Evolutionary conservation across 495 filamentous ascomycete species (phyloP).

Genomic region (Aspergillus olivimuriae): DNA sequence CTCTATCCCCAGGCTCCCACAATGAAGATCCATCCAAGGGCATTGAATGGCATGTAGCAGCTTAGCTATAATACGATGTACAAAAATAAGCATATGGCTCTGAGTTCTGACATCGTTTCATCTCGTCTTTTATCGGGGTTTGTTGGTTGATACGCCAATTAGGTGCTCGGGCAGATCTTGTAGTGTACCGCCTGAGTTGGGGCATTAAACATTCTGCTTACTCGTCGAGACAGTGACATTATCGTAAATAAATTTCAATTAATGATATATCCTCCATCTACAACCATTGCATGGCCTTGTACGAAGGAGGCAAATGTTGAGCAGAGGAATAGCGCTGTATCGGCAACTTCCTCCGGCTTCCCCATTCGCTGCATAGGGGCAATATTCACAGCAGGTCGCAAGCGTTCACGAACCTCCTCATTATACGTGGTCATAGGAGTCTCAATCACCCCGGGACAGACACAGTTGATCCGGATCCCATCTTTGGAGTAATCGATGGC

Average conservation of each 20-base stretch:
- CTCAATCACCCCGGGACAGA: conserved; percentile 47
- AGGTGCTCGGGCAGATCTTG: too few species aligned
- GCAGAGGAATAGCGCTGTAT: conserved; percentile 44
- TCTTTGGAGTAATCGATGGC: conserved; percentile 47
- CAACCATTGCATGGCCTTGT: conserved; percentile 45
- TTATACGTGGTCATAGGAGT: conserved; percentile 41
- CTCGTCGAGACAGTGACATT: not conserved
- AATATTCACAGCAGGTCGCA: conserved; percentile 33
- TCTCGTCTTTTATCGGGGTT: too few species aligned
- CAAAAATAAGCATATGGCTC: too few species aligned
- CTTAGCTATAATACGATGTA: too few species aligned
- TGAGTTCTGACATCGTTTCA: too few species aligned
- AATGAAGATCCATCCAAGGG: too few species aligned
- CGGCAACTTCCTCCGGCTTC: conserved; percentile 41
- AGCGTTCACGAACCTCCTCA: conserved; percentile 26
- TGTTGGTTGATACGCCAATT: too few species aligned
- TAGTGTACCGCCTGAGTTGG: too few species aligned
- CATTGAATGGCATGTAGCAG: too few species aligned
- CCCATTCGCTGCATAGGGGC: conserved; percentile 49
- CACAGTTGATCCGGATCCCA: conserved; percentile 45
- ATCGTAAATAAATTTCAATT: conserved; percentile 11
- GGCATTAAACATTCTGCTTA: too few species aligned
- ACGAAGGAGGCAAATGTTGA: conserved; percentile 44
- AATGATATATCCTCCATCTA: conserved; percentile 49
- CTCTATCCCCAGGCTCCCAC: too few species aligned